Evolutionary conservation across 2,329 filamentous ascomycete genomes (phyloP), one percentile per base, ranked within the genome.

Genomic region (Alternaria incomplexa): DNA sequence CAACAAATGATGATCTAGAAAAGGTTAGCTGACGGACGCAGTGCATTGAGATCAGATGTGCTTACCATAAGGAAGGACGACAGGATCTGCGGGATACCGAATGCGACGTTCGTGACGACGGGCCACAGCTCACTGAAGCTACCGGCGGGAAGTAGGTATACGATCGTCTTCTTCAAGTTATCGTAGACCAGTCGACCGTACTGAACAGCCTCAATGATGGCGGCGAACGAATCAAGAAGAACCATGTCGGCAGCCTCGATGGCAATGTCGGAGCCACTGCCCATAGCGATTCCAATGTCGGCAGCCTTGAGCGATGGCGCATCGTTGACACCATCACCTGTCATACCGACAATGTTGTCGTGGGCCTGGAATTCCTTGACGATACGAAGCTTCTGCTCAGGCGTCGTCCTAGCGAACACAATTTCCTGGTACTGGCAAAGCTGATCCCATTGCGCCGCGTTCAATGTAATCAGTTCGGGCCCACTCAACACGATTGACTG

Each of bases 131-230:
- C 91, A 56, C 87, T 88, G 76, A 92, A 93, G n/a, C 84, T 87
- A 3, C 91, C 91, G 0, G 91, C 91, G 0, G 91, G 90, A 0
- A 93, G 83, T 3, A 93, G 83, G 72, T 93, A 93, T n/a, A 88
- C 87, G 64, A 92, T 88, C 0, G 87, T 90, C 83, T 94, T 93
- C 77, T 92, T 91, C 54, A 93, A 80, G 70, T 93, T 93, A 77
- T 93, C 90, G 78, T 91, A 93, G n/a, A 93, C 90, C 6, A 92
- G 87, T 13, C 91, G 86, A 0, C 91, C 91, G 62, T 90, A 92
- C 66, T 88, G 84, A 3, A 93, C 87, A 1, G 91, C 91, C 72
- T 91, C 87, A 6, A 93, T 88, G 30, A 94, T 87, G 2, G 89
- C 90, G 0, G 87, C 85, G 73, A 94, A 93, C 0, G 87, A 89